Conservation (phyloP, 805 yeast species). For the Vanderwaltozyma polyspora region DNA sequence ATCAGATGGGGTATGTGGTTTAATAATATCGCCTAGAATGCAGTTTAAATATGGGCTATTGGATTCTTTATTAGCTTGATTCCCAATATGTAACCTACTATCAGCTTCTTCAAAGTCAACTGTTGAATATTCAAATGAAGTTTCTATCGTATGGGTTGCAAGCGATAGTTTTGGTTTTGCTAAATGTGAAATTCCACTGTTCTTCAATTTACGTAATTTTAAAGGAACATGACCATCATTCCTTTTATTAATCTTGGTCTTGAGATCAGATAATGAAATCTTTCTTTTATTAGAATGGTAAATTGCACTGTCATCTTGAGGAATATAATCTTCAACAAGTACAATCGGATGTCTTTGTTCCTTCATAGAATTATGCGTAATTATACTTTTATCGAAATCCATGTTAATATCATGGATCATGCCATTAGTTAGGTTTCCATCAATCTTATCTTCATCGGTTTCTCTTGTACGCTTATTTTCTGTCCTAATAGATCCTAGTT, state of each 20-base stretch:
- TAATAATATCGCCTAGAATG: conserved; percentile 13
- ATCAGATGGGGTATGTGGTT: conserved; percentile 4
- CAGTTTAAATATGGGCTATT: too few species aligned
- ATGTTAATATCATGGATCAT: neutral
- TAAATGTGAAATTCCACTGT: neutral
- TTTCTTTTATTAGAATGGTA: conserved; percentile 8
- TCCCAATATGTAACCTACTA: neutral
- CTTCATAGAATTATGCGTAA: neutral
- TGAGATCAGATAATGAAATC: conserved; percentile 22
- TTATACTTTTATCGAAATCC: too few species aligned
- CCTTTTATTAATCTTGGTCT: conserved; percentile 14
- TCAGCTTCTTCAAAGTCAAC: neutral
- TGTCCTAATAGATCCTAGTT: too few species aligned
- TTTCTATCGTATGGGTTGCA: conserved; percentile 6
- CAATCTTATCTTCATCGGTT: too few species aligned
- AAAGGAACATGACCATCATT: conserved; percentile 16
- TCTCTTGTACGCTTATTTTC: neutral
- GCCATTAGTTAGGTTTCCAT: too few species aligned
- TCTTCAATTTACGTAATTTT: conserved; percentile 9
- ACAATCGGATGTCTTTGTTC: conserved; percentile 16
- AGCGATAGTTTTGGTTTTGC: conserved; percentile 3
- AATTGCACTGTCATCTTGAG: conserved; percentile 5
- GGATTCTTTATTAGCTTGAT: conserved; percentile 1
- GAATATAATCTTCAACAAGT: conserved; percentile 23
- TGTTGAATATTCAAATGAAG: neutral